phyloP scores from a whole-genome alignment of 768 basidiomycete genomes.

The Boletellus sp. region DNA sequence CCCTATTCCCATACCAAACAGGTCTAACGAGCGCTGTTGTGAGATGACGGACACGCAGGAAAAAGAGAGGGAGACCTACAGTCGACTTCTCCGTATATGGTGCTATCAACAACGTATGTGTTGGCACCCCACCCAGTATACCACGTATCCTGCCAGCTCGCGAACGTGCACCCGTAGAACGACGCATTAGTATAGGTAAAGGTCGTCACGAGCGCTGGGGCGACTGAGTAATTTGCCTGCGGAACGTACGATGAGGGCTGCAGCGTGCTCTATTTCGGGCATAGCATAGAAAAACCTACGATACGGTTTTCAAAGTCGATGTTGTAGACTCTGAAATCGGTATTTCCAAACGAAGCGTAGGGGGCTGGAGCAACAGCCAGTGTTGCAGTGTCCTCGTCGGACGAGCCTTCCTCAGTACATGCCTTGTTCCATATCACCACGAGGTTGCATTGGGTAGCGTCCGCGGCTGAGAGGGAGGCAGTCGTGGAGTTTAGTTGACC shows the following conservation, averaged over 20 bases:
- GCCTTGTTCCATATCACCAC: constrained; percentile 52
- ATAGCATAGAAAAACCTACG: neutral
- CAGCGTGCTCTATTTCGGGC: neutral
- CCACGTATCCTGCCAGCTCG: constrained; percentile 41
- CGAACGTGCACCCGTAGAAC: constrained; percentile 34
- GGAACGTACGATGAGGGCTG: neutral
- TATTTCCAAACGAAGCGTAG: neutral
- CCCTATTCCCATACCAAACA: constrained; percentile 13
- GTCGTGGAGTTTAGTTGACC: constrained; percentile 47
- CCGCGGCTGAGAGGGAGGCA: constrained; percentile 38
- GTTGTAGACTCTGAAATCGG: neutral
- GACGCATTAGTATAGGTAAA: constrained; percentile 66
- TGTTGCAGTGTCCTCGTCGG: constrained; percentile 58
- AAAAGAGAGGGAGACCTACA: constrained; percentile 36
- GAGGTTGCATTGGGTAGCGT: constrained; percentile 43
- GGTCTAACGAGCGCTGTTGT: neutral
- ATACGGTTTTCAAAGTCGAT: neutral
- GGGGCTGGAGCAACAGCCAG: constrained; percentile 47
- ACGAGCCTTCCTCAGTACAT: constrained; percentile 41
- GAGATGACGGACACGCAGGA: neutral
- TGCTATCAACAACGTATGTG: constrained; percentile 59
- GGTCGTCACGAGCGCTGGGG: constrained; percentile 59
- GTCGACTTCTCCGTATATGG: constrained; percentile 61
- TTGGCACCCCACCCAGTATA: constrained; percentile 57
- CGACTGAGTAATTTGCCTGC: constrained; percentile 52